These are phyloP conservation scores for Phaeosphaeriaceae sp. DNA, from an alignment of 2,329 filamentous ascomycete genomes.

Conservation along the genomic window DNA sequence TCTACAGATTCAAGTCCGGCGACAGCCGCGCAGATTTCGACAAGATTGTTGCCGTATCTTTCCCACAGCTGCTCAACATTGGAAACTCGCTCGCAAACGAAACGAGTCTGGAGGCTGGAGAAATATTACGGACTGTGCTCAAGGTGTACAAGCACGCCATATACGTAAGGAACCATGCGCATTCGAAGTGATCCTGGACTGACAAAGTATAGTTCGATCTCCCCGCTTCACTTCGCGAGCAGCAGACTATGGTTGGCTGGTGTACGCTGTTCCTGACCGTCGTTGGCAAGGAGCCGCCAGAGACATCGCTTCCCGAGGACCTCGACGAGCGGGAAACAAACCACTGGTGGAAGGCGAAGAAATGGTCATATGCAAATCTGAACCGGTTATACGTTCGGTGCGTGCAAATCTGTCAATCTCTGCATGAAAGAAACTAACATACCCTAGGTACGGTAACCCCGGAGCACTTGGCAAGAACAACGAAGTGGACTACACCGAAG, in stretches of 20 bases:
- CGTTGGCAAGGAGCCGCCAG: slow-evolving; percentile 83
- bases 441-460: slow-evolving; percentile 86
- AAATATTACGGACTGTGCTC: slow-evolving; percentile 93
- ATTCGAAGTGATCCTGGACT: slow-evolving; percentile 27
- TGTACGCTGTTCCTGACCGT: slow-evolving; percentile 93
- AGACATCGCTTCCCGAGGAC: slow-evolving; percentile 79
- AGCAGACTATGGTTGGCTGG: slow-evolving; percentile 89
- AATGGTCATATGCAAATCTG: slow-evolving; percentile 98
- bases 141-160: slow-evolving; percentile 99
- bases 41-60: slow-evolving; percentile 89
- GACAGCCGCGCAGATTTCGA: slow-evolving; percentile 87
- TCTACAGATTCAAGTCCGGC: slow-evolving; percentile 91
- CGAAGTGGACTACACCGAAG: slow-evolving; percentile 77
- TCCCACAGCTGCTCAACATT: slow-evolving; percentile 85
- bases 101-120: slow-evolving; percentile 90
- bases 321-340: slow-evolving; percentile 87
- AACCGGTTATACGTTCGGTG: slow-evolving; percentile 94
- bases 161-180: slow-evolving; percentile 70
- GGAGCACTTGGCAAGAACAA: slow-evolving; percentile 76
- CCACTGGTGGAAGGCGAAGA: slow-evolving; percentile 99
- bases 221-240: slow-evolving; percentile 76
- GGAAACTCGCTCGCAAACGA: slow-evolving; percentile 90
- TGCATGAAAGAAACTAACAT: slow-evolving; percentile 18
- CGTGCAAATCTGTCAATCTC: slow-evolving; percentile 28
- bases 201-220: slow-evolving; percentile 76